A percentile compares a stretch with the other conserved stretches of the same genome.
Evolutionary conservation across 2,329 filamentous ascomycete species (phyloP).

Genomic region (Fusarium sp.): DNA sequence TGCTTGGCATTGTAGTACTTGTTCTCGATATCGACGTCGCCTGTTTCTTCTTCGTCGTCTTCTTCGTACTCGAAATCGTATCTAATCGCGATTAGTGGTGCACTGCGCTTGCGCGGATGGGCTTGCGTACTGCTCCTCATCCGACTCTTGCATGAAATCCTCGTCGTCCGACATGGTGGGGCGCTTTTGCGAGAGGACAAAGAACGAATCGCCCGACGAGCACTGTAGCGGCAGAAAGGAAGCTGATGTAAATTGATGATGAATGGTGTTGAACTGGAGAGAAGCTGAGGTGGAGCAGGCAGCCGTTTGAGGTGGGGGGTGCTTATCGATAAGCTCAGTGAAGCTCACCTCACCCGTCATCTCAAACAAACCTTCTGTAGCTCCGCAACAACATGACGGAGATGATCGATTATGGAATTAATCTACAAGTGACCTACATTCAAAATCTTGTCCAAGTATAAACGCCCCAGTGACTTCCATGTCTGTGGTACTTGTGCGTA

Average conservation of each 20-base stretch:
- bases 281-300: conserved; percentile 40
- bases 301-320: conserved; percentile 31
- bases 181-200: not conserved
- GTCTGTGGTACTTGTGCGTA: not conserved
- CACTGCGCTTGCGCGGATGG: conserved; percentile 8
- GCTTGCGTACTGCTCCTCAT: conserved; percentile 54
- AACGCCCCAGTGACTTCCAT: not conserved
- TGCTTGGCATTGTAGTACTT: conserved; percentile 99
- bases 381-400: not conserved
- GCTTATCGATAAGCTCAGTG: conserved; percentile 38
- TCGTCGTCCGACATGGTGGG: conserved; percentile 61
- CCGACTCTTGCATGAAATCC: conserved; percentile 60
- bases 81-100: conserved; percentile 48
- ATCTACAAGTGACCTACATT: no score
- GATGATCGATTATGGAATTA: no score
- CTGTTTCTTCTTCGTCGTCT: conserved; percentile 86
- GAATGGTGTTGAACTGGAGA: conserved; percentile 13
- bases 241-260: conserved; percentile 20
- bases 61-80: conserved; percentile 99
- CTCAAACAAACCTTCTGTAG: no score
- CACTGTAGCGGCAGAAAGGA: not conserved
- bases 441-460: not conserved
- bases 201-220: not conserved
- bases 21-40: conserved; percentile 96
- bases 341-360: no score